Conservation (phyloP, 2,329 filamentous ascomycete species). For the Aspergillus sp. region DNA sequence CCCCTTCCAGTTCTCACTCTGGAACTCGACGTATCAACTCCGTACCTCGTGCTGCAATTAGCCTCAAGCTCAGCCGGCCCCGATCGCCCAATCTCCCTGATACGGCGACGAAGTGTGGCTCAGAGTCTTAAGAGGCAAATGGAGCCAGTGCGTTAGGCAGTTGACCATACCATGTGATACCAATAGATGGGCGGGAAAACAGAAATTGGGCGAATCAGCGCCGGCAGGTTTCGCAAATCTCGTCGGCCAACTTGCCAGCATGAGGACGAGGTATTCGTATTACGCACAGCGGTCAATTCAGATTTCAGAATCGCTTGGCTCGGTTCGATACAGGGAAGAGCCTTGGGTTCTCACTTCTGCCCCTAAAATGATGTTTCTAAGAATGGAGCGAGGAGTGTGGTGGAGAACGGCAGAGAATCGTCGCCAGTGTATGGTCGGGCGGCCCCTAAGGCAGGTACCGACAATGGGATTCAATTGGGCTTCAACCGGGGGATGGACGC, state of each 20-base stretch:
- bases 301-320: background rate
- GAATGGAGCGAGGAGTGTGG: constrained; percentile 17
- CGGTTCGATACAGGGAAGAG: too few species aligned
- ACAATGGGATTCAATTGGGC: constrained; percentile 19
- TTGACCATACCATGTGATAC: constrained; percentile 5
- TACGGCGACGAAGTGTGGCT: background rate
- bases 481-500: constrained; percentile 6
- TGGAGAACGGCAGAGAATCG: constrained; percentile 18
- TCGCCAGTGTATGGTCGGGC: constrained; percentile 12
- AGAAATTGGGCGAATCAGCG: background rate
- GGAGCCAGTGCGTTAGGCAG: background rate
- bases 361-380: constrained; percentile 15
- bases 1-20: background rate
- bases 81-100: background rate
- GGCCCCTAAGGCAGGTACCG: constrained; percentile 24
- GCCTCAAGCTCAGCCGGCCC: background rate
- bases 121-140: background rate
- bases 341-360: background rate
- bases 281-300: background rate
- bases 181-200: background rate
- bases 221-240: background rate
- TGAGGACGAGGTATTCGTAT: background rate
- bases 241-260: background rate
- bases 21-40: background rate
- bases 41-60: background rate